A percentile compares a stretch with the other conserved stretches of the same genome.
Evolutionary conservation across 192 early-diverging fungal genomes (phyloP).

Genomic region (Jimgerdemannia flammicorona): DNA sequence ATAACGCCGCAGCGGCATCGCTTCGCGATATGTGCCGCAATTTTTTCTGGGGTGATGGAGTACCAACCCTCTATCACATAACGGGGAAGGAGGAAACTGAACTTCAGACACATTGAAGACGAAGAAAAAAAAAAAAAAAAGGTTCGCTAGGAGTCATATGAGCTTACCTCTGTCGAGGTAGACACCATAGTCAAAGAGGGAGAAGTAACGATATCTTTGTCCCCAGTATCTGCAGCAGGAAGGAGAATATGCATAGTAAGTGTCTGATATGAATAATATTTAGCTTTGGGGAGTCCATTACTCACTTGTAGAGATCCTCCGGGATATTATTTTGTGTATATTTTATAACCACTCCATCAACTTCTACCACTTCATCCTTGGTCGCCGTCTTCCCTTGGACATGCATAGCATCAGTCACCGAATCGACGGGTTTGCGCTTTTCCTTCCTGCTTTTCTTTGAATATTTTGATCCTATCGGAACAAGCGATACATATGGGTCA

Average conservation of each 20-base stretch:
- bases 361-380: background rate
- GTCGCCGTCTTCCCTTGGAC: background rate
- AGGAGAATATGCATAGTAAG: background rate
- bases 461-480: too few relatives aligned
- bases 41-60: slow-evolving; percentile 90
- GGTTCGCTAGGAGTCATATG: too few relatives aligned
- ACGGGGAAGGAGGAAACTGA: background rate
- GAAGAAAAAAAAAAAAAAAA: too few relatives aligned
- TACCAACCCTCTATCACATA: slow-evolving; percentile 74
- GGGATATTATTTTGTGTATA: slow-evolving; percentile 30
- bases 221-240: slow-evolving; percentile 70
- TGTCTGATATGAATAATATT: too few relatives aligned
- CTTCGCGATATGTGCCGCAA: slow-evolving; percentile 75
- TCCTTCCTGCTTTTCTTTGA: too few relatives aligned
- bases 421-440: background rate
- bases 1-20: slow-evolving; percentile 62
- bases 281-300: too few relatives aligned
- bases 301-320: slow-evolving; percentile 22
- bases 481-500: too few relatives aligned
- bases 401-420: background rate
- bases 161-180: slow-evolving; percentile 76
- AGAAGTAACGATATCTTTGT: slow-evolving; percentile 81
- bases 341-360: slow-evolving; percentile 14
- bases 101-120: too few relatives aligned
- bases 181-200: slow-evolving; percentile 82